Conservation (phyloP, 1,139 yeast species). For the Nakaseomyces nivariensis region DNA sequence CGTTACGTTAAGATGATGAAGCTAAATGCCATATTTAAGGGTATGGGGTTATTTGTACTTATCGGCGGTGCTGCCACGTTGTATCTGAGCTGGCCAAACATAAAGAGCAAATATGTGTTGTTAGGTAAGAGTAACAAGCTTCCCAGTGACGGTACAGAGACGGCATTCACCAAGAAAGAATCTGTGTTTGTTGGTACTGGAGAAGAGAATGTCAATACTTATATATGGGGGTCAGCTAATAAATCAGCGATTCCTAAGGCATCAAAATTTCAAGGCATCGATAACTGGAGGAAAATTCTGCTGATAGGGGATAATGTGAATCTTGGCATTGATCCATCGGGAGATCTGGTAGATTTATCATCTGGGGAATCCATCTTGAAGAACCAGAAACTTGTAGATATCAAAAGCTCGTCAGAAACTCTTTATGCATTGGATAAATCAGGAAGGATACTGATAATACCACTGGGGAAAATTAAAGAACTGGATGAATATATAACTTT, state of each 20-base stretch:
- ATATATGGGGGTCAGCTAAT: not conserved
- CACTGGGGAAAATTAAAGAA: constrained; percentile 26
- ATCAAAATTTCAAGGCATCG: constrained; percentile 20
- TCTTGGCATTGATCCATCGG: not conserved
- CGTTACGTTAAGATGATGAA: constrained; percentile 10
- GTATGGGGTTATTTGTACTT: constrained; percentile 14
- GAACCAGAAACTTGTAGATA: constrained; percentile 39
- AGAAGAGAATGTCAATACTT: not conserved
- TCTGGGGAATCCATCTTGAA: constrained; percentile 20
- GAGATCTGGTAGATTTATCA: not conserved
- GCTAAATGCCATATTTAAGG: constrained; percentile 19
- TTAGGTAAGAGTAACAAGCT: constrained; percentile 28
- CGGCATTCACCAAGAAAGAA: constrained; percentile 1
- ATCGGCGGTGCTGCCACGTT: constrained; percentile 16
- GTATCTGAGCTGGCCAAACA: constrained; percentile 22
- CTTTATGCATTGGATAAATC: constrained; percentile 50
- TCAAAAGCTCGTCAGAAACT: constrained; percentile 43
- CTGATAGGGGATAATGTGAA: not conserved
- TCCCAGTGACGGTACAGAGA: constrained; percentile 2
- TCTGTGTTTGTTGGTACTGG: not conserved
- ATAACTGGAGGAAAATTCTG: constrained; percentile 29
- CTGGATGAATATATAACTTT: constrained; percentile 7
- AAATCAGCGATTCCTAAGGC: not conserved
- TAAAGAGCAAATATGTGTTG: constrained; percentile 19
- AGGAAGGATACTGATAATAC: constrained; percentile 45